Evolutionary conservation across 2,329 filamentous ascomycete species (phyloP).

Genomic region (Fulvia fulva): DNA sequence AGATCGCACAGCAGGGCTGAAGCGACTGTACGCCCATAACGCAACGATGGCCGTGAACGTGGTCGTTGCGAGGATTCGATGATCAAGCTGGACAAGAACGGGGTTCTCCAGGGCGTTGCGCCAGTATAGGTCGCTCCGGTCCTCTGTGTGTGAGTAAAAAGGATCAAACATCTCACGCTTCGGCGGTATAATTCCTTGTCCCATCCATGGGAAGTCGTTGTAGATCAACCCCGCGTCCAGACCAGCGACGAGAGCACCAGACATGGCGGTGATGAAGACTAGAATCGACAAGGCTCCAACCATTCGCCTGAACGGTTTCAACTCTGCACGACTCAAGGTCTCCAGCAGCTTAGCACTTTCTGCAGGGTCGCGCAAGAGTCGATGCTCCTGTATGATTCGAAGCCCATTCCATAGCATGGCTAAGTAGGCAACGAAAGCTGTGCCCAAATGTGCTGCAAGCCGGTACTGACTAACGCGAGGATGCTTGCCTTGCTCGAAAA

Average conservation of each 20-base stretch:
- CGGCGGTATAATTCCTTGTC: conserved; percentile 74
- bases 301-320: conserved; percentile 69
- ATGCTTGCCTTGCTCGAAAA: conserved; percentile 86
- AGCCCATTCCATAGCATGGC: conserved; percentile 93
- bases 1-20: conserved; percentile 59
- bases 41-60: conserved; percentile 78
- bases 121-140: conserved; percentile 86
- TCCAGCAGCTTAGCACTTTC: conserved; percentile 54
- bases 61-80: conserved; percentile 84
- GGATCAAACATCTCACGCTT: conserved; percentile 76
- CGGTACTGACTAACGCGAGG: conserved; percentile 94
- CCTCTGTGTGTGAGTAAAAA: conserved; percentile 77
- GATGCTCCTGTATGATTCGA: conserved; percentile 72
- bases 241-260: conserved; percentile 87
- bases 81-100: conserved; percentile 89
- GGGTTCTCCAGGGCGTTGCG: conserved; percentile 98
- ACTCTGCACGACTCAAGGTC: conserved; percentile 61
- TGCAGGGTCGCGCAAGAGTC: conserved; percentile 62
- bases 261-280: conserved; percentile 87
- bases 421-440: conserved; percentile 88
- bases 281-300: conserved; percentile 68
- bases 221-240: conserved; percentile 96
- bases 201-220: conserved; percentile 98
- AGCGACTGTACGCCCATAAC: conserved; percentile 76
- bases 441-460: conserved; percentile 80